Evolutionary conservation across 2,329 filamentous ascomycete genomes (phyloP), one percentile per base, ranked within the genome.

Genomic region (Berkeleyomyces basicola): DNA sequence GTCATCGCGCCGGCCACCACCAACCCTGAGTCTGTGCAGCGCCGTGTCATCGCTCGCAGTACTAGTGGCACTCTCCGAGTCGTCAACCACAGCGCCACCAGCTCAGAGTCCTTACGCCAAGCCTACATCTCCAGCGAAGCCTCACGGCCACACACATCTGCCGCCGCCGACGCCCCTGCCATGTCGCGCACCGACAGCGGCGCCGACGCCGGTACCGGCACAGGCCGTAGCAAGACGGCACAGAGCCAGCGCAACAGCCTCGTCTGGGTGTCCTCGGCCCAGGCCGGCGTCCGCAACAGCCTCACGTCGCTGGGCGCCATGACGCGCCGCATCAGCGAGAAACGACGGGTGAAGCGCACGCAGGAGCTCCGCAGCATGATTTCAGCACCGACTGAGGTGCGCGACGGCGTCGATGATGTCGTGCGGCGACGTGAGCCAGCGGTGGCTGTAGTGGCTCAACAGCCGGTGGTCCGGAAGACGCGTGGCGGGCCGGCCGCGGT

Each of bases 21-120:
- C 61, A 72, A 75, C 11, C 70, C 68, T 36, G 69, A 73, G 39
- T 71, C 71, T 2, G 73, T 76, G 0, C 79, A 84, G 47, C 78
- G 82, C 3, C 77, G 82, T 36, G 84, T 78, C 1, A 82, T 85
- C 65, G 76, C 77, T 55, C 77, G 82, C 59, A 82, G 80, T 5
- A 74, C 79, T 3, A 84, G 81, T 67, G 82, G 82, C 1, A 84
- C 79, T 65, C 70, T 85, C 60, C 75, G 81, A 10, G 82, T 85
- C 0, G 78, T 85, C 71, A 76, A 75, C 66, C 77, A 79, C 62
- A 76, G 77, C 5, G 73, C 74, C 40, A 83, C 74, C 40, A 83
- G 79, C 66, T 65, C 73, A 23, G 76, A 78, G 44, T 78, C 77
- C 2, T 65, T 79, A 40, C 64, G 67, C n/a, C 67, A 67, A 16